Evolutionary conservation across 768 basidiomycete species (phyloP).

Genomic region (Daedaleopsis sinensis): DNA sequence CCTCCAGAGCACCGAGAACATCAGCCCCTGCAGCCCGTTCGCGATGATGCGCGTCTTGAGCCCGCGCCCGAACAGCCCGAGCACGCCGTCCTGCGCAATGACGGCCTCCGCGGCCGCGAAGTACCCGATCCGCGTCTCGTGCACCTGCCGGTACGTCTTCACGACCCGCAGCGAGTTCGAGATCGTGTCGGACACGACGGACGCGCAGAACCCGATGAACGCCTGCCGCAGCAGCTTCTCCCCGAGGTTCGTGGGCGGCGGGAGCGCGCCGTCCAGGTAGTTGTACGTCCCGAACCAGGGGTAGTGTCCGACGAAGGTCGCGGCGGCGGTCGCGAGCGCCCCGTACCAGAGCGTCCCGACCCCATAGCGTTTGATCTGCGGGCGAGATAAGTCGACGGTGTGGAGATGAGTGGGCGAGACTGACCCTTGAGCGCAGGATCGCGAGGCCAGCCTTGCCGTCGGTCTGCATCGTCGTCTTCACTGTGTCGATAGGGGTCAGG

Average conservation of each 20-base stretch:
- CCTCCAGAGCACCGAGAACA: conserved; percentile 93
- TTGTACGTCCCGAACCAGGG: conserved; percentile 94
- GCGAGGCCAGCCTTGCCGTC: conserved; percentile 72
- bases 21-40: conserved; percentile 88
- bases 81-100: conserved; percentile 72
- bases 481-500: conserved; percentile 90
- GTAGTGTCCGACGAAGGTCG: conserved; percentile 92
- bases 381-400: background rate
- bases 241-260: conserved; percentile 50
- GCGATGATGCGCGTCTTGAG: conserved; percentile 87
- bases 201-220: conserved; percentile 89
- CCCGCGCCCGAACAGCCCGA: conserved; percentile 85
- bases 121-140: conserved; percentile 81
- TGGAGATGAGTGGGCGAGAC: conserved; percentile 14
- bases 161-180: conserved; percentile 91
- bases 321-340: conserved; percentile 88
- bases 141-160: conserved; percentile 95
- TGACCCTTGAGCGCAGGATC: conserved; percentile 68
- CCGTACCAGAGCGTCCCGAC: conserved; percentile 86
- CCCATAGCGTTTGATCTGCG: conserved; percentile 73
- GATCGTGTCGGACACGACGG: conserved; percentile 80
- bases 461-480: conserved; percentile 96
- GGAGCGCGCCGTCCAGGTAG: conserved; percentile 67
- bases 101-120: conserved; percentile 76
- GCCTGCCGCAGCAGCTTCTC: conserved; percentile 78